phyloP scores from a whole-genome alignment of 345 rosid genomes.

The Salix arbutifolia region DNA sequence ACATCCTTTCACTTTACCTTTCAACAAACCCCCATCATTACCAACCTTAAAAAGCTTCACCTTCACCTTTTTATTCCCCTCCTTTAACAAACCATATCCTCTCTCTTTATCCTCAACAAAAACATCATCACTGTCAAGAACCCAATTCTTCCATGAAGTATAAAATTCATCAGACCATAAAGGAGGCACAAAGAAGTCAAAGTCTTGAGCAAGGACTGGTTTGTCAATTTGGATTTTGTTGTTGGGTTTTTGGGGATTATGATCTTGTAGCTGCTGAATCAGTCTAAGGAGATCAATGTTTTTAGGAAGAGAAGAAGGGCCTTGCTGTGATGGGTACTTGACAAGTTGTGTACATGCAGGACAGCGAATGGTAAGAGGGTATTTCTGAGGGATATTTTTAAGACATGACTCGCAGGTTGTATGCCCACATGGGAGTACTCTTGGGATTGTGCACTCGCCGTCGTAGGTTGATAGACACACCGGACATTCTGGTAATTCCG shows the following conservation, averaged over 20 bases:
- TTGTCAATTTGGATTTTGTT: neutral
- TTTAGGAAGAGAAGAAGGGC: constrained; percentile 74
- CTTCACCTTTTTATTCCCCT: constrained; percentile 32
- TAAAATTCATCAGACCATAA: constrained; percentile 68
- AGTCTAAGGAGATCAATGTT: constrained; percentile 82
- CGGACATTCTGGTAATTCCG: constrained; percentile 82
- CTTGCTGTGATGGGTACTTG: constrained; percentile 58
- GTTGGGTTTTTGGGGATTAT: constrained; percentile 12
- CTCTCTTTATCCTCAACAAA: constrained; percentile 10
- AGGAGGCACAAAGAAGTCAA: constrained; percentile 36
- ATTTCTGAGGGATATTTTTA: constrained; percentile 52
- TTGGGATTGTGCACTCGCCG: constrained; percentile 55
- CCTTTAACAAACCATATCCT: constrained; percentile 17
- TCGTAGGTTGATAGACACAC: constrained; percentile 73
- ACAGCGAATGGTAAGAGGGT: constrained; percentile 66
- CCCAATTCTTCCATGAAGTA: constrained; percentile 53
- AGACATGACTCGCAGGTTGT: constrained; percentile 74
- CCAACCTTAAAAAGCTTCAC: constrained; percentile 52
- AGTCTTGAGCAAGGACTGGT: constrained; percentile 11
- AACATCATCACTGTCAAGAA: constrained; percentile 46
- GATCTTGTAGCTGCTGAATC: constrained; percentile 11
- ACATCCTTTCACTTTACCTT: constrained; percentile 20
- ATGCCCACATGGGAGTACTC: constrained; percentile 85
- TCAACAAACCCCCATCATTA: constrained; percentile 17
- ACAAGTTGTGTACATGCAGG: constrained; percentile 85